Evolutionary conservation across 345 rosid species (phyloP).

Genomic region (Firmiana major): DNA sequence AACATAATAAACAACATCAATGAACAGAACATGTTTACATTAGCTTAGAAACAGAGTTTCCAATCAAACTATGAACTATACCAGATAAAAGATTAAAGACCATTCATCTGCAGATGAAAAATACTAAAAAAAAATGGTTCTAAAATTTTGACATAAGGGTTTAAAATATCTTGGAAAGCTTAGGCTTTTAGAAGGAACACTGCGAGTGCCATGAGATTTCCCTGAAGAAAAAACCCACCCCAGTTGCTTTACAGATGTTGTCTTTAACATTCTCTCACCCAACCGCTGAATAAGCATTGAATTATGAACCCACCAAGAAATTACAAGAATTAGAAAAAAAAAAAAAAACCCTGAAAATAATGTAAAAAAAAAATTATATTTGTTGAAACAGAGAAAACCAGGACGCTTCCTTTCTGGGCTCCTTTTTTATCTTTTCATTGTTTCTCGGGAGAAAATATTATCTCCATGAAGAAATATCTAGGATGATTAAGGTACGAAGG

Average conservation of each 20-base stretch:
- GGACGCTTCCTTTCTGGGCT: not conserved
- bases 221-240: conserved; percentile 21
- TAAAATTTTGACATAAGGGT: conserved; percentile 14
- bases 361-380: not conserved
- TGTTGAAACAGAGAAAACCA: not conserved
- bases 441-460: not conserved
- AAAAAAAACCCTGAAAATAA: not conserved
- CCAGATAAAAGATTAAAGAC: not conserved
- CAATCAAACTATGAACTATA: not conserved
- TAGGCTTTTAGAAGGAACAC: not conserved
- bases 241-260: conserved; percentile 18
- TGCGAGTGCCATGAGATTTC: conserved; percentile 10
- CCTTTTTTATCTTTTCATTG: not conserved
- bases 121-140: not conserved
- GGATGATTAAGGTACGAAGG: not conserved
- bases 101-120: not conserved
- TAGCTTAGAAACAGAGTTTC: not conserved
- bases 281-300: not conserved
- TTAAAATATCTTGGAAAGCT: conserved; percentile 9
- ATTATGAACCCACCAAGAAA: not conserved
- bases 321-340: not conserved
- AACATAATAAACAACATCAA: not conserved
- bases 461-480: not conserved
- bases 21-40: not conserved
- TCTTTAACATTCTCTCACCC: conserved; percentile 22